These are phyloP conservation scores for Trametopsis cervina DNA, from an alignment of 768 basidiomycete genomes.

Conservation along the genomic window DNA sequence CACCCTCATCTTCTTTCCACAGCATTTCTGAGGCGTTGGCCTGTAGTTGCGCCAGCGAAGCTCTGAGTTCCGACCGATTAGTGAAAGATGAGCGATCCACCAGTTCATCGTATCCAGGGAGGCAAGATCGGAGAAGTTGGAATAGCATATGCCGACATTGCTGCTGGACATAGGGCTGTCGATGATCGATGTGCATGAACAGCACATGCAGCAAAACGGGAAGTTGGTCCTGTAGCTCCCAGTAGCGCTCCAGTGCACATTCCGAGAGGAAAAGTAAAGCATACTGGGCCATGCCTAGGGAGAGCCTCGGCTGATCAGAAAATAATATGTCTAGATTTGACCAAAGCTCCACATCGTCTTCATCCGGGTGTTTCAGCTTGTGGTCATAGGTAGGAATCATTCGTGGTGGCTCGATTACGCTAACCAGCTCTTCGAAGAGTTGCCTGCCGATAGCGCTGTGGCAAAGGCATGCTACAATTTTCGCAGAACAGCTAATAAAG, in stretches of 20 bases:
- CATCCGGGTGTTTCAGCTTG: conserved; percentile 52
- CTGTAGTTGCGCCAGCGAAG: conserved; percentile 48
- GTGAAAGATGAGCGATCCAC: conserved; percentile 48
- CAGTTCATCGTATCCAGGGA: conserved; percentile 70
- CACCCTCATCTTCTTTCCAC: conserved; percentile 68
- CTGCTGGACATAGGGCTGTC: conserved; percentile 57
- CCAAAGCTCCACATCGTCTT: conserved; percentile 70
- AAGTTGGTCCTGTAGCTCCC: conserved; percentile 66
- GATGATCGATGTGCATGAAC: conserved; percentile 79
- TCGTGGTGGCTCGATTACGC: conserved; percentile 74
- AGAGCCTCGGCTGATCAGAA: conserved; percentile 59
- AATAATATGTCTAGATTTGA: conserved; percentile 75
- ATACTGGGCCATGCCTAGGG: conserved; percentile 79
- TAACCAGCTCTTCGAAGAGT: conserved; percentile 79
- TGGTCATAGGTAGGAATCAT: conserved; percentile 78
- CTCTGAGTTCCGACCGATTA: conserved; percentile 41
- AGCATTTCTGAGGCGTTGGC: conserved; percentile 47
- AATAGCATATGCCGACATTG: conserved; percentile 77
- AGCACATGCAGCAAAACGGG: conserved; percentile 73
- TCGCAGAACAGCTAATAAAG: conserved; percentile 74
- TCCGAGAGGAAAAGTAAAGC: conserved; percentile 83
- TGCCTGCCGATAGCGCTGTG: conserved; percentile 65
- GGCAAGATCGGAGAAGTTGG: conserved; percentile 78
- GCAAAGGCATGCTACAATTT: conserved; percentile 78
- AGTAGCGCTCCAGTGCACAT: conserved; percentile 65